Base-by-base conservation (phyloP, 2,329 filamentous ascomycete species). In the Pleoardoris graminearum region DNA sequence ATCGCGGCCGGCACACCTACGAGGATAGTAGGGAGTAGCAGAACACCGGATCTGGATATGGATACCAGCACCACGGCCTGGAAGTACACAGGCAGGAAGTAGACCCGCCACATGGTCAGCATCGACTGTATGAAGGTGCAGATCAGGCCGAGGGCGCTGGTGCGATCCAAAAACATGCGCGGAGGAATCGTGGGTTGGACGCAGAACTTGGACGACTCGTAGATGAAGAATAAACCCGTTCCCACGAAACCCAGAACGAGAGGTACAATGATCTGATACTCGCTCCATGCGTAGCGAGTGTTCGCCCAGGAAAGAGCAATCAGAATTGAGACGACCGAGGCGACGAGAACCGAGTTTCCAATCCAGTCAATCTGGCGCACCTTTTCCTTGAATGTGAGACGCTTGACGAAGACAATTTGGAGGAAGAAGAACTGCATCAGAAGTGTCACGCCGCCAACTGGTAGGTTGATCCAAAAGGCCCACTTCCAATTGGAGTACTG, bases 81-180 rank as follows among this genome's bases (percentile, higher is more conserved):
- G 59, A 80, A 79, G 57, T 78, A 81, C 7, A 80, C 58, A 0
- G 79, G 76, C 1, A 79, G 50, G 56, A 78, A 79, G 62, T 71
- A 76, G 23, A 71, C 56, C 7, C 63, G 51, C 69, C 74, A 76
- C 41, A 71, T 70, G 4, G 67, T 50, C 7, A 76, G 58, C 4
- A 77, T 51, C 3, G 67, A 65, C 35, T 76, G 67, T 1, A 79
- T 45, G 47, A 79, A 76, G 1, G 70, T 74, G 10, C 70, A 54
- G 3, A 68, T 46, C 44, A 72, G 74, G 0, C 62, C 62, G 11
- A 70, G 59, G 0, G 59, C 45, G 0, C 55, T 48, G 63, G 75
- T 77, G 1, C 70, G 63, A 57, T 75, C 77, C 1, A 49, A 57
- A 57, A 81, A 78, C 19, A 80, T 69, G 12, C 62, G 64, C 0